Evolutionary conservation across 2,329 filamentous ascomycete genomes (phyloP).

Genomic region (Neonectria faginata): DNA sequence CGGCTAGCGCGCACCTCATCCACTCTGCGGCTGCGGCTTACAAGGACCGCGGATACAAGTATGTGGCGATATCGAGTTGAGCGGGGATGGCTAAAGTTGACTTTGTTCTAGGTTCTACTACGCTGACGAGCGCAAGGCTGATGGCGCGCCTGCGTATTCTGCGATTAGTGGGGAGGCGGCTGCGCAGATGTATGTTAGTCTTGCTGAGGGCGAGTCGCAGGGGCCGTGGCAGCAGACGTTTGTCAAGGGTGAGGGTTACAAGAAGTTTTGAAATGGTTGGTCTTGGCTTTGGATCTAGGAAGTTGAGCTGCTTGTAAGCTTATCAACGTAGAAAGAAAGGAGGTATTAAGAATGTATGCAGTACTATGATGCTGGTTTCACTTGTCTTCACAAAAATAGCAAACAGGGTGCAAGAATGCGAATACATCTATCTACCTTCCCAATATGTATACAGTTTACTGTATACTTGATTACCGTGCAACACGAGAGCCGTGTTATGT

Average conservation of each 20-base stretch:
- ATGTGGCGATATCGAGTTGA: conserved; percentile 16
- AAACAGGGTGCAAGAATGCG: too few species aligned
- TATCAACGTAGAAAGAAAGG: too few species aligned
- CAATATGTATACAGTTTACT: too few species aligned
- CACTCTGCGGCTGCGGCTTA: conserved; percentile 48
- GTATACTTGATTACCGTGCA: too few species aligned
- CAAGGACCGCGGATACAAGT: conserved; percentile 51
- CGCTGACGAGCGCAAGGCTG: conserved; percentile 58
- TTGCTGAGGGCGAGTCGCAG: conserved; percentile 56
- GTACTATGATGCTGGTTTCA: too few species aligned
- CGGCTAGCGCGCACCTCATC: conserved; percentile 50
- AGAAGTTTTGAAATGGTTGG: conserved; percentile 42
- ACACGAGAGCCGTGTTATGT: too few species aligned
- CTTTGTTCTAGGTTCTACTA: conserved; percentile 60
- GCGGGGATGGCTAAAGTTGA: background rate
- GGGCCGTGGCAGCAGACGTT: conserved; percentile 60
- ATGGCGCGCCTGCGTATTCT: conserved; percentile 49
- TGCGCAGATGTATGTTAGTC: conserved; percentile 53
- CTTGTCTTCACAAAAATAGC: too few species aligned
- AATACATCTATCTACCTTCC: too few species aligned
- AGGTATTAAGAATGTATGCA: too few species aligned
- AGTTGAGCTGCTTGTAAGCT: too few species aligned
- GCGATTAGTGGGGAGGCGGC: conserved; percentile 56
- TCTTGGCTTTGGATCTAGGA: too few species aligned
- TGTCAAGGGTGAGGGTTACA: conserved; percentile 56